Conservation (phyloP, 805 yeast genomes). For the Starmerella powellii region DNA sequence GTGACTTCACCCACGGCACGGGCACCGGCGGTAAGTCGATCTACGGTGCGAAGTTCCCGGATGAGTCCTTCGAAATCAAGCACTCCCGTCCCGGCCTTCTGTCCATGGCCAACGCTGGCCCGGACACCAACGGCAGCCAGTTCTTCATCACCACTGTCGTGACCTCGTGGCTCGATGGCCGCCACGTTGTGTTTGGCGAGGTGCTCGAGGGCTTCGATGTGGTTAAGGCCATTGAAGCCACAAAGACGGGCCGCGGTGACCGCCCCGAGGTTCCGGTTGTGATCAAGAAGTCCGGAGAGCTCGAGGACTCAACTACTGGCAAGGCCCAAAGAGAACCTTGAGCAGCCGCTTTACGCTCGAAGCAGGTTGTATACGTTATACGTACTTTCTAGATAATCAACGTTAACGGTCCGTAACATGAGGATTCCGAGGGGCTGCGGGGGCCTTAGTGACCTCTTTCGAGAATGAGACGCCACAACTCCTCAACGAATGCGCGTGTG, state of each 20-base stretch:
- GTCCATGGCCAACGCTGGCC: constrained; percentile 70
- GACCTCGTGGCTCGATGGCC: constrained; percentile 86
- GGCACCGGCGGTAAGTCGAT: constrained; percentile 74
- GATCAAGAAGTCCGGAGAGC: constrained; percentile 62
- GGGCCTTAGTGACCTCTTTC: too few relatives aligned
- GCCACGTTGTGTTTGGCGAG: constrained; percentile 94
- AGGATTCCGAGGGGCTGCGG: too few relatives aligned
- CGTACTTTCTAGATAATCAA: not conserved
- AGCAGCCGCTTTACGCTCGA: not conserved
- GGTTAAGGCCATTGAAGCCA: constrained; percentile 58
- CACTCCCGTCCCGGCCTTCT: constrained; percentile 52
- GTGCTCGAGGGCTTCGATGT: constrained; percentile 75
- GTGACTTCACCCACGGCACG: constrained; percentile 52
- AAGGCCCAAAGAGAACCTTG: constrained; percentile 16
- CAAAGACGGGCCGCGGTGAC: constrained; percentile 60
- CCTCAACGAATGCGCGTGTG: constrained; percentile 55
- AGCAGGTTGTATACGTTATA: too few relatives aligned
- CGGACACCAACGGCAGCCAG: constrained; percentile 73
- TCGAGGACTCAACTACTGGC: constrained; percentile 21
- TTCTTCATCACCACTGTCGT: constrained; percentile 88
- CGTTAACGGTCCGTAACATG: too few relatives aligned
- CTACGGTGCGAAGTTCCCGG: constrained; percentile 59
- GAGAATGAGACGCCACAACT: constrained; percentile 29
- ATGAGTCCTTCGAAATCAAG: constrained; percentile 57
- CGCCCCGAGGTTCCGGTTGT: constrained; percentile 54